Percentiles rank a stretch among this genome's conserved stretches.
Evolutionary conservation across 768 basidiomycete species (phyloP).

Genomic region (Pleurotus tuber-regium): DNA sequence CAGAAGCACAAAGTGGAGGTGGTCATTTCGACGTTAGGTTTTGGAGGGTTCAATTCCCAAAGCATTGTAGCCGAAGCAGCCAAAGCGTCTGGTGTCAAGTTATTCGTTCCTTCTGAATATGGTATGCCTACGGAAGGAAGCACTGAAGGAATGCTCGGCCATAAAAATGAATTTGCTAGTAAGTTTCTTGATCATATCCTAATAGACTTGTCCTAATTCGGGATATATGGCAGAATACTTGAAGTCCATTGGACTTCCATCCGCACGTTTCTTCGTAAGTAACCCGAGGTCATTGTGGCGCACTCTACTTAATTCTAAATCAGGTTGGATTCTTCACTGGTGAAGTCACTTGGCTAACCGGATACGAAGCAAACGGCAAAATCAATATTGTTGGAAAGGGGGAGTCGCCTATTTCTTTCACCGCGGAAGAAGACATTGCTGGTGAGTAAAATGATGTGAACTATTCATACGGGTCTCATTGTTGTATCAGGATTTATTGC

Average conservation of each 20-base stretch:
- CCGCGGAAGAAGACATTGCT: conserved; percentile 30
- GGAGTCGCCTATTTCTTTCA: conserved; percentile 24
- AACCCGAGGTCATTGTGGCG: too few relatives aligned
- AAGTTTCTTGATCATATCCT: too few relatives aligned
- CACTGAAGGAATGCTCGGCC: conserved; percentile 21
- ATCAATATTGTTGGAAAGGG: conserved; percentile 27
- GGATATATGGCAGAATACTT: conserved; percentile 21
- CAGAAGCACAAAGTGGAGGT: conserved; percentile 26
- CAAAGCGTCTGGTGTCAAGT: conserved; percentile 31
- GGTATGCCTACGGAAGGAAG: conserved; percentile 32
- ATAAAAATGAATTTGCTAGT: conserved; percentile 28
- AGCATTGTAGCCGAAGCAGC: conserved; percentile 32
- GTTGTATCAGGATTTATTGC: conserved; percentile 32
- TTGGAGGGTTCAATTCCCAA: too few relatives aligned
- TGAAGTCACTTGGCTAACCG: conserved; percentile 26
- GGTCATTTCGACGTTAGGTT: conserved; percentile 21
- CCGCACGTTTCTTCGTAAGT: conserved; percentile 28
- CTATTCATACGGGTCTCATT: background rate
- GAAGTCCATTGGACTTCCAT: conserved; percentile 27
- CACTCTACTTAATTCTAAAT: too few relatives aligned
- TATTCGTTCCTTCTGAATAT: conserved; percentile 39
- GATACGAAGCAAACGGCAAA: conserved; percentile 22
- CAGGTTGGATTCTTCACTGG: conserved; percentile 35
- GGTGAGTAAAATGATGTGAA: conserved; percentile 19
- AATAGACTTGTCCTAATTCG: background rate